Percentiles rank a stretch among this genome's conserved stretches.
These are phyloP conservation scores for Aspergillus flavus DNA, from an alignment of 2,329 filamentous ascomycete species.

Conservation along the genomic window DNA sequence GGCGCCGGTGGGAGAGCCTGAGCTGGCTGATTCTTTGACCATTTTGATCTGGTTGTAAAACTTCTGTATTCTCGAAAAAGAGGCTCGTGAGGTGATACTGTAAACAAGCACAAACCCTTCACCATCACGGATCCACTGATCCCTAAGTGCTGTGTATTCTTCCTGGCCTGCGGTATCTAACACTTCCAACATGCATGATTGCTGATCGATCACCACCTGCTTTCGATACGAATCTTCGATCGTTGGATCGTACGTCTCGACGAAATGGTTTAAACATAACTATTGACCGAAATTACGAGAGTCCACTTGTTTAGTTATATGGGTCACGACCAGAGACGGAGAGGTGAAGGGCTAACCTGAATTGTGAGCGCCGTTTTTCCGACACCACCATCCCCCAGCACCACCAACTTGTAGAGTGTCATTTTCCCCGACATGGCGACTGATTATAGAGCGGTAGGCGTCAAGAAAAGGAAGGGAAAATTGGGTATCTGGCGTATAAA, in stretches of 20 bases:
- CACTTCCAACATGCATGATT: slow-evolving; percentile 96
- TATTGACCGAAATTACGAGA: slow-evolving; percentile 42
- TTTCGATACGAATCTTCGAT: slow-evolving; percentile 71
- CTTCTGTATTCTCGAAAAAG: slow-evolving; percentile 89
- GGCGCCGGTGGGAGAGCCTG: slow-evolving; percentile 55
- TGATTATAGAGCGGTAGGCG: slow-evolving; percentile 6
- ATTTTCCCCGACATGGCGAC: slow-evolving; percentile 82
- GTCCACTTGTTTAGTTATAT: slow-evolving; percentile 10
- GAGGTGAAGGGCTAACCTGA: slow-evolving; percentile 52
- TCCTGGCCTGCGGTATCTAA: slow-evolving; percentile 97
- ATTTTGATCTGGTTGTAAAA: slow-evolving; percentile 97
- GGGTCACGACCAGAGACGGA: slow-evolving; percentile 9
- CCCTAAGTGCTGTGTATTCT: slow-evolving; percentile 93
- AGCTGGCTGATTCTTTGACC: slow-evolving; percentile 81
- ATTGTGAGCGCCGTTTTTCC: slow-evolving; percentile 94
- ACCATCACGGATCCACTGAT: slow-evolving; percentile 98
- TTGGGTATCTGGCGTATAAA: slow-evolving; percentile 6
- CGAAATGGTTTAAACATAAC: slow-evolving; percentile 96
- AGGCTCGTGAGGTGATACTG: slow-evolving; percentile 95
- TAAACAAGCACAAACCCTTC: slow-evolving; percentile 98
- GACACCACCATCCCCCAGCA: slow-evolving; percentile 90
- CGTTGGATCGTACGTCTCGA: slow-evolving; percentile 79
- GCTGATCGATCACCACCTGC: slow-evolving; percentile 81
- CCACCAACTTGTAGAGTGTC: slow-evolving; percentile 95
- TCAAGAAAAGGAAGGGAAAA: slow-evolving; percentile 1